phyloP scores from a whole-genome alignment of 345 rosid genomes.

The Eucalyptus grandis region DNA sequence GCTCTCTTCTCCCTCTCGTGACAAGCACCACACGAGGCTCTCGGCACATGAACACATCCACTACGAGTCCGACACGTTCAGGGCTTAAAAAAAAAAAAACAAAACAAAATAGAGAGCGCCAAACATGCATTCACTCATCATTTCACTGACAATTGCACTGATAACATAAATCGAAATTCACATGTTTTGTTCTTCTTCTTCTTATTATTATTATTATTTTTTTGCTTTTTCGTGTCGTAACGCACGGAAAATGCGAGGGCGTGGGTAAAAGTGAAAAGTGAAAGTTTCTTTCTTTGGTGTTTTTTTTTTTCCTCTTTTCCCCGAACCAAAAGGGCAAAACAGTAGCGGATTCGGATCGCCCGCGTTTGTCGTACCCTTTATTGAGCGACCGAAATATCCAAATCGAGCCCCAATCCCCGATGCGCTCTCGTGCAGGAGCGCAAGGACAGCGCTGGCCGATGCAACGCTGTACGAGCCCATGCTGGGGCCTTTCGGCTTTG shows the following conservation, averaged over 20 bases:
- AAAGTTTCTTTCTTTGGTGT: too few species aligned
- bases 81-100: fast-evolving
- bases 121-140: neutral
- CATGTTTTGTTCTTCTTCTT: neutral
- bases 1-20: neutral
- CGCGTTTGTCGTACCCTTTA: constrained; percentile 10
- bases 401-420: neutral
- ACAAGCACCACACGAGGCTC: neutral
- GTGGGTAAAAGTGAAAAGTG: neutral
- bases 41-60: neutral
- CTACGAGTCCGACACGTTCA: neutral
- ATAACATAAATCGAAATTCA: neutral
- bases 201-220: neutral
- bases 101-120: neutral
- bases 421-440: neutral
- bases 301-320: too few species aligned
- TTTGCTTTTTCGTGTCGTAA: neutral
- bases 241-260: neutral
- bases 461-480: neutral
- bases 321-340: neutral
- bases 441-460: neutral
- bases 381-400: neutral
- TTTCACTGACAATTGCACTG: neutral
- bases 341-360: neutral
- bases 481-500: neutral